Conservation (phyloP, 2,329 filamentous ascomycete species). For the Plectosphaerella cucumerina region DNA sequence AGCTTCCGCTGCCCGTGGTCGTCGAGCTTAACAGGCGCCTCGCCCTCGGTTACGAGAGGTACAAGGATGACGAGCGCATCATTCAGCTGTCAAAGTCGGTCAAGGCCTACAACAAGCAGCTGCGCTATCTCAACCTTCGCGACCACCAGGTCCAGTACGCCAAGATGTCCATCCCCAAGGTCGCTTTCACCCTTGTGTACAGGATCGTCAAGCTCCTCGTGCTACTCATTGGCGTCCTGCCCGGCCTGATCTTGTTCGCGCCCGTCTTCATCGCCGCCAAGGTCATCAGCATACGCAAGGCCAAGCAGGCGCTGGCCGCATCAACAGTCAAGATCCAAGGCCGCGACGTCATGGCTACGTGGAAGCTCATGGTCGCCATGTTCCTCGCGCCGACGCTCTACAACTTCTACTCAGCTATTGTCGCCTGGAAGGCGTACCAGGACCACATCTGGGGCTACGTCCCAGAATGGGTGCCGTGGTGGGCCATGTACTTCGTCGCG, state of each 20-base stretch:
- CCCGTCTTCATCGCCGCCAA: slow-evolving; percentile 85
- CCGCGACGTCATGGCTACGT: slow-evolving; percentile 86
- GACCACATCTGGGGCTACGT: slow-evolving; percentile 82
- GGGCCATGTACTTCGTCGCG: slow-evolving; percentile 68
- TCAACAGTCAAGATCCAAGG: slow-evolving; percentile 87
- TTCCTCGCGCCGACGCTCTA: slow-evolving; percentile 80
- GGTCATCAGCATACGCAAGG: slow-evolving; percentile 76
- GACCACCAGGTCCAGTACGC: slow-evolving; percentile 95
- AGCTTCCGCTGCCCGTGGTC: slow-evolving; percentile 84
- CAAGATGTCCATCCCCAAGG: slow-evolving; percentile 72
- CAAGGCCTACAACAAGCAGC: slow-evolving; percentile 78
- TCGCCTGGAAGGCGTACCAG: slow-evolving; percentile 73
- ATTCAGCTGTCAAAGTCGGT: slow-evolving; percentile 70
- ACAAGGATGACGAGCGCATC: slow-evolving; percentile 87
- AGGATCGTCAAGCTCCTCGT: slow-evolving; percentile 72
- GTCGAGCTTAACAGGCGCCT: slow-evolving; percentile 91
- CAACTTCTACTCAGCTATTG: slow-evolving; percentile 70
- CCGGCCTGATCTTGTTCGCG: slow-evolving; percentile 81
- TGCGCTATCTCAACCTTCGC: slow-evolving; percentile 79
- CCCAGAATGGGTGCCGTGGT: slow-evolving; percentile 75
- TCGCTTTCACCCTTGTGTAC: slow-evolving; percentile 74
- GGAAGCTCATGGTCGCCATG: slow-evolving; percentile 87
- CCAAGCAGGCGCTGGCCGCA: slow-evolving; percentile 75
- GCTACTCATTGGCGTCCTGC: slow-evolving; percentile 76
- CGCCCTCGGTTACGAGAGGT: slow-evolving; percentile 85